These are phyloP conservation scores for Candida taoyuanica DNA, from an alignment of 805 yeast genomes.

Conservation along the genomic window DNA sequence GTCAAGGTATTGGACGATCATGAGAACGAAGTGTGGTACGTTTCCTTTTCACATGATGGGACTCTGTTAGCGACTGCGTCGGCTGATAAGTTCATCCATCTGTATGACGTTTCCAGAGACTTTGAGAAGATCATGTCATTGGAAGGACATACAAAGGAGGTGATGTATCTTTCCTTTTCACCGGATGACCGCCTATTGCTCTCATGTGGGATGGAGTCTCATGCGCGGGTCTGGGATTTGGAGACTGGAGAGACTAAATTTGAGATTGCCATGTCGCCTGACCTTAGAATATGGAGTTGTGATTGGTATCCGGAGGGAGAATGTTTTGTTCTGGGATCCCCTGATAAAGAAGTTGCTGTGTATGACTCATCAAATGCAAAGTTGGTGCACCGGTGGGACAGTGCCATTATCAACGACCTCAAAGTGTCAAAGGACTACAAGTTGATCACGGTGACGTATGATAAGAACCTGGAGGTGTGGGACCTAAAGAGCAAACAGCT, in stretches of 20 bases:
- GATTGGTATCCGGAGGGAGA: slow-evolving; percentile 62
- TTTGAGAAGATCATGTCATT: slow-evolving; percentile 36
- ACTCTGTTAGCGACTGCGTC: slow-evolving; percentile 72
- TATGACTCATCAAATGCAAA: slow-evolving; percentile 36
- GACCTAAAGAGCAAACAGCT: slow-evolving; percentile 40
- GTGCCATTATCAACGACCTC: slow-evolving; percentile 59
- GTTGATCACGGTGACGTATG: slow-evolving; percentile 61
- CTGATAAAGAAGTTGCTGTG: slow-evolving; percentile 58
- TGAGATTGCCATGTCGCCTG: slow-evolving; percentile 18
- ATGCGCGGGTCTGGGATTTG: slow-evolving; percentile 66
- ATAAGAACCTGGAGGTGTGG: slow-evolving; percentile 56
- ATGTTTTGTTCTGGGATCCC: slow-evolving; percentile 67
- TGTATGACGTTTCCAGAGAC: slow-evolving; percentile 58
- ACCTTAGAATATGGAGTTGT: slow-evolving; percentile 47
- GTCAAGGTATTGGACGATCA: slow-evolving; percentile 48
- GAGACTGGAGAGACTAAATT: slow-evolving; percentile 31
- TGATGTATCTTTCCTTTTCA: slow-evolving; percentile 72
- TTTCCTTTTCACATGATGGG: slow-evolving; percentile 75
- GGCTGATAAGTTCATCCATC: slow-evolving; percentile 54
- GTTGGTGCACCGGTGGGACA: slow-evolving; percentile 27
- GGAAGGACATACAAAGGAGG: slow-evolving; percentile 45
- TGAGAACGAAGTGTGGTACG: slow-evolving; percentile 78
- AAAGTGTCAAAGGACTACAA: slow-evolving; percentile 63
- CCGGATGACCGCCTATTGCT: slow-evolving; percentile 62
- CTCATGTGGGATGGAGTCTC: slow-evolving; percentile 68